Evolutionary conservation across 192 early-diverging fungal species (phyloP), one percentile per base, ranked within the genome.

Genomic region (Polychytrium aggregatum): DNA sequence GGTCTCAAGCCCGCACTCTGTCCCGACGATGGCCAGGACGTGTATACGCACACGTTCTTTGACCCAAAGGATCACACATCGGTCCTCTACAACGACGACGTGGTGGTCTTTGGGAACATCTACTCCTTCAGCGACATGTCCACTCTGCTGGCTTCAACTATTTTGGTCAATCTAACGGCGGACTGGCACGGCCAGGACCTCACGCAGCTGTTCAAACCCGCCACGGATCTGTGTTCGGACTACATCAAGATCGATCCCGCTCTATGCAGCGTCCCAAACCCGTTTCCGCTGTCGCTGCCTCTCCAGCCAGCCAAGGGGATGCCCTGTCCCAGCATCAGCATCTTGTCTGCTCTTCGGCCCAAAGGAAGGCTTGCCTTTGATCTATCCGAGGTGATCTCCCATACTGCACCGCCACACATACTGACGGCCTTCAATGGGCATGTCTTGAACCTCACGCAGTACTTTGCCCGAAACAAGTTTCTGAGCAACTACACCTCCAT

Each of bases 401-500:
- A 64, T 30, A 33, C 40, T 29, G 16, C 27, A 0, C 30, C 64
- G 7, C 71, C 71, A 0, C 67, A 74, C 29, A 40, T 46, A 11
- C 62, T 74, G 10, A 22, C 65, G 26, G 64, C 51, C 17, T 74
- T 37, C 56, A 74, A 74, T 41, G 63, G 65, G 46, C 39, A 45
- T 20, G n/a, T n/a, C n/a, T n/a, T n/a, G n/a, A n/a, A n/a, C n/a
- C n/a, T n/a, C n/a, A n/a, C n/a, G n/a, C n/a, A n/a, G n/a, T n/a
- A n/a, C n/a, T n/a, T n/a, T n/a, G n/a, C n/a, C n/a, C n/a, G n/a
- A n/a, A n/a, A n/a, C n/a, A n/a, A n/a, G n/a, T n/a, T n/a, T n/a
- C n/a, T n/a, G n/a, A n/a, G n/a, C n/a, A n/a, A n/a, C n/a, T n/a
- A n/a, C n/a, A n/a, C n/a, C n/a, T n/a, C n/a, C n/a, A n/a, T n/a